Evolutionary conservation across 805 yeast genomes (phyloP).

Genomic region (Metschnikowia sp.): DNA sequence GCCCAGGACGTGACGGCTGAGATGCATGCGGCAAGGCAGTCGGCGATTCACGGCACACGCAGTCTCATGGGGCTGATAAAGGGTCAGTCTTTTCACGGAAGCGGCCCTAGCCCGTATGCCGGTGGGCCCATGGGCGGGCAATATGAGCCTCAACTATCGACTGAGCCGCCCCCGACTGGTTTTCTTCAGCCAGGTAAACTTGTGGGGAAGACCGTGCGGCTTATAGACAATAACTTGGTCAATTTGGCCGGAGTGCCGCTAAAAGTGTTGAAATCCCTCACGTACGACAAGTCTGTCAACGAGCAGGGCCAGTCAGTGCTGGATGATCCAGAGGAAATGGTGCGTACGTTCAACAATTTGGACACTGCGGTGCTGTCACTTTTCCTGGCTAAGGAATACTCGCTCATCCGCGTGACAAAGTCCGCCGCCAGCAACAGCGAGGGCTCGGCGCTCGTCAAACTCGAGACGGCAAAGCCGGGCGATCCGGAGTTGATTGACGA

Average conservation of each 20-base stretch:
- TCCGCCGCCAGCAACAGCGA: conserved; percentile 52
- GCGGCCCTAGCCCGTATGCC: no score
- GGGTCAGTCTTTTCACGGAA: neutral
- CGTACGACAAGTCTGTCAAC: conserved; percentile 8
- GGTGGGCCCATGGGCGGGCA: no score
- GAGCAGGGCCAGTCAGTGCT: conserved; percentile 10
- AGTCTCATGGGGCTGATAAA: no score
- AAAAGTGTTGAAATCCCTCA: conserved; percentile 34
- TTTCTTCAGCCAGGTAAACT: conserved; percentile 9
- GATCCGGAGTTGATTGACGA: conserved; percentile 50
- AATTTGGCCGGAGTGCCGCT: conserved; percentile 35
- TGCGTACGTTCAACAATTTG: conserved; percentile 40
- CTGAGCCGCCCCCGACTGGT: neutral
- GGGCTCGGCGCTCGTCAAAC: conserved; percentile 49
- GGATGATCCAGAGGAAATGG: conserved; percentile 11
- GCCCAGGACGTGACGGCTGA: conserved; percentile 9
- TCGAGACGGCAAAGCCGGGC: conserved; percentile 56
- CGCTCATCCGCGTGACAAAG: conserved; percentile 50
- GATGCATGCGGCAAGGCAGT: conserved; percentile 3
- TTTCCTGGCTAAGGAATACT: conserved; percentile 40
- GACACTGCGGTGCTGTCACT: conserved; percentile 44
- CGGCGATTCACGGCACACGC: neutral
- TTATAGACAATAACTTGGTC: conserved; percentile 38
- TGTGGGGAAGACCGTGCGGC: conserved; percentile 29
- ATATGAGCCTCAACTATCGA: no score